Evolutionary conservation across 1,139 yeast genomes (phyloP).

Genomic region (Saccharomyces hybrid): DNA sequence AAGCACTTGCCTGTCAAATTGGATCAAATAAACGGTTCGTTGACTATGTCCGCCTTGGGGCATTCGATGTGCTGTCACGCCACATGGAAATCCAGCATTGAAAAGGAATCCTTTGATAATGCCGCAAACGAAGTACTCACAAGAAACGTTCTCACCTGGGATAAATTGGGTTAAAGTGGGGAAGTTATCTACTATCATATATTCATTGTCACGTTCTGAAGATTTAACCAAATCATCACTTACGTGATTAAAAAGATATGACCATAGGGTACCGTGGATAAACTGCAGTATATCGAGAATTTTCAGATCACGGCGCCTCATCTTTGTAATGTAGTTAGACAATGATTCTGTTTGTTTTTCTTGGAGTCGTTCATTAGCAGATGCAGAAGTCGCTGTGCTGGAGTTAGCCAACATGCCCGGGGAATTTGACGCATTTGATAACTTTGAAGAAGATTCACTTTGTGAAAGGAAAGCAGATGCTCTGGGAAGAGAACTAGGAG

Average conservation of each 20-base stretch:
- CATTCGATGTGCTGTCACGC: conserved; percentile 81
- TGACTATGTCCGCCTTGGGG: conserved; percentile 56
- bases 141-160: conserved; percentile 44
- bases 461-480: conserved; percentile 26
- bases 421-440: conserved; percentile 3
- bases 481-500: conserved; percentile 14
- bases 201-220: conserved; percentile 74
- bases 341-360: conserved; percentile 17
- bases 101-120: conserved; percentile 85
- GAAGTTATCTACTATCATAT: conserved; percentile 73
- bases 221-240: conserved; percentile 89
- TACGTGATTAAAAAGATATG: conserved; percentile 64
- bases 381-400: conserved; percentile 6
- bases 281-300: conserved; percentile 77
- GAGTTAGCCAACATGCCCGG: conserved; percentile 34
- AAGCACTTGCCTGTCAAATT: conserved; percentile 56
- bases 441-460: conserved; percentile 5
- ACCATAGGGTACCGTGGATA: conserved; percentile 79
- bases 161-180: conserved; percentile 75
- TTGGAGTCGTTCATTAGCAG: conserved; percentile 7
- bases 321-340: conserved; percentile 19
- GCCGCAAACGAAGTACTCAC: conserved; percentile 57
- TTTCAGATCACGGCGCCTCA: conserved; percentile 50
- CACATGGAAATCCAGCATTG: conserved; percentile 68
- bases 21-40: conserved; percentile 77